Conservation (phyloP, 768 basidiomycete genomes). For the Suillus paluster region DNA sequence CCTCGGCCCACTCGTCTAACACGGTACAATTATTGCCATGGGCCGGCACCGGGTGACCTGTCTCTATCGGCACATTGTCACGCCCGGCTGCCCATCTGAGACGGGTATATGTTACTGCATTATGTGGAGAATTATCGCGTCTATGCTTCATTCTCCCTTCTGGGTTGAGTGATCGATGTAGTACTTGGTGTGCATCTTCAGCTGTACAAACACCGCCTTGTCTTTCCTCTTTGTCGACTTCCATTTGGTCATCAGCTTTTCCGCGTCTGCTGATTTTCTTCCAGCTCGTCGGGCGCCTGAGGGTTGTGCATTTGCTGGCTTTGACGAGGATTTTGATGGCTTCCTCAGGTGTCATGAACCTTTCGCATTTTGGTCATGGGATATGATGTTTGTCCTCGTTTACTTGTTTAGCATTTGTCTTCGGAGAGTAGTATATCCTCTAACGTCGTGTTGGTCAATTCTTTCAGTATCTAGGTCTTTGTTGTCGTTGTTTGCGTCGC, state of each 20-base stretch:
- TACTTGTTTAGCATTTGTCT: too few relatives aligned
- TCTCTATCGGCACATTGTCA: too few relatives aligned
- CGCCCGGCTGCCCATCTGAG: too few relatives aligned
- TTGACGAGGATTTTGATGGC: conserved; percentile 77
- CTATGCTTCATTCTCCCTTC: conserved; percentile 32
- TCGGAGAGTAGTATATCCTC: too few relatives aligned
- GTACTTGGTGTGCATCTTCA: conserved; percentile 56
- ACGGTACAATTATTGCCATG: too few relatives aligned
- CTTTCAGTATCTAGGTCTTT: too few relatives aligned
- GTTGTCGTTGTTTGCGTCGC: too few relatives aligned
- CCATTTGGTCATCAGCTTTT: conserved; percentile 34
- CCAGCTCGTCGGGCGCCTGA: conserved; percentile 71
- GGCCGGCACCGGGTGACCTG: too few relatives aligned
- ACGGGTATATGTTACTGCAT: too few relatives aligned
- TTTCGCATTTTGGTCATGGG: background rate
- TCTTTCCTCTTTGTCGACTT: conserved; percentile 32
- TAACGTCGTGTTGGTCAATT: too few relatives aligned
- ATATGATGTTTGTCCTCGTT: background rate
- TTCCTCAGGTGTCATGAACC: conserved; percentile 49
- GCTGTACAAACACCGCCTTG: conserved; percentile 41
- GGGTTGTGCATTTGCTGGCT: conserved; percentile 79
- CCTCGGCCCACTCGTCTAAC: too few relatives aligned
- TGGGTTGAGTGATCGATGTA: conserved; percentile 51
- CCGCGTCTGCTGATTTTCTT: conserved; percentile 69
- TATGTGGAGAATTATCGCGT: too few relatives aligned